phyloP scores from a whole-genome alignment of 768 basidiomycete species.

The Russula emetica region DNA sequence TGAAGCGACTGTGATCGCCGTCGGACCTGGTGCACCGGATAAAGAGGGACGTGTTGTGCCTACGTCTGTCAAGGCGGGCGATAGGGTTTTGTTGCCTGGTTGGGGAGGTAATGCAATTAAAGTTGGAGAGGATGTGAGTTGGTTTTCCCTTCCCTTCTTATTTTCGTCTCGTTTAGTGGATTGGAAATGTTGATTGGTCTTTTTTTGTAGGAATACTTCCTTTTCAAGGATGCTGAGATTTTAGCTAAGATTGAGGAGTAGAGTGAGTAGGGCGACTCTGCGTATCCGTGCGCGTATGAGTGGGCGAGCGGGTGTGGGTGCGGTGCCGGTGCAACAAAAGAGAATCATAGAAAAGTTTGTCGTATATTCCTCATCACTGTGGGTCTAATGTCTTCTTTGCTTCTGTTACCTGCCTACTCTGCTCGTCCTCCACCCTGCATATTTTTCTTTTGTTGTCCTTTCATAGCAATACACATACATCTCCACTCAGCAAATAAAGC shows the following conservation, averaged over 20 bases:
- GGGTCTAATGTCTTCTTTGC: background rate
- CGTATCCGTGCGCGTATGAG: background rate
- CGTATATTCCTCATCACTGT: constrained; percentile 5
- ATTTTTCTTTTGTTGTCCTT: background rate
- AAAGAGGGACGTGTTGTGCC: constrained; percentile 78
- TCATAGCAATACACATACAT: constrained; percentile 14
- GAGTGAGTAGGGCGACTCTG: background rate
- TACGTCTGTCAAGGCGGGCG: constrained; percentile 77
- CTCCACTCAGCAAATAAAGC: constrained; percentile 10
- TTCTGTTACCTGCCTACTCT: too few relatives aligned
- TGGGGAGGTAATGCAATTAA: constrained; percentile 98
- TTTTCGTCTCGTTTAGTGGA: too few relatives aligned
- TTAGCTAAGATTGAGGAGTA: constrained; percentile 93
- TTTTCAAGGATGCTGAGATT: constrained; percentile 94
- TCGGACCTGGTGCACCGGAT: constrained; percentile 90
- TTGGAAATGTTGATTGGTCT: background rate
- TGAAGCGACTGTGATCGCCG: constrained; percentile 93
- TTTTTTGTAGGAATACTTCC: constrained; percentile 72
- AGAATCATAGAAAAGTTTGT: constrained; percentile 4
- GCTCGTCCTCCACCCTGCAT: background rate
- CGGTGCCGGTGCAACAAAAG: background rate
- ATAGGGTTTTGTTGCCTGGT: constrained; percentile 88
- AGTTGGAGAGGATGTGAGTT: constrained; percentile 88
- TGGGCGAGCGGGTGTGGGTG: background rate
- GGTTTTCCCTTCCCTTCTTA: background rate